Base-by-base conservation (phyloP, 768 basidiomycete species). In the Lactifluus hygrophoroides region DNA sequence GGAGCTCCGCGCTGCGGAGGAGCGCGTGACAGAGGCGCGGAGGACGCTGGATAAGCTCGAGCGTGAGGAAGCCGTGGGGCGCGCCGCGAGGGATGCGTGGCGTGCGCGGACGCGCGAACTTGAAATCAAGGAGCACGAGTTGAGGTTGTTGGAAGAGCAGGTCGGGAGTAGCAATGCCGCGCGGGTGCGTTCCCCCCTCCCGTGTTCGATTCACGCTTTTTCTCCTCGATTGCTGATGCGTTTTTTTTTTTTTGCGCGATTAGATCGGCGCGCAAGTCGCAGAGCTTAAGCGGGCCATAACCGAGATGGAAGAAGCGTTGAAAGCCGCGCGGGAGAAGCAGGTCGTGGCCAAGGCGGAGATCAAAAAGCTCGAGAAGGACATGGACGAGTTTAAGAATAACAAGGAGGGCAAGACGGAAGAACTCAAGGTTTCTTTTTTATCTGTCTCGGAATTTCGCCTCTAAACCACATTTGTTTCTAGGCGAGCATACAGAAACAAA, bases 301-400 rank as follows among this genome's bases (percentile, higher is more conserved):
- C 64, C 0, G 78, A 82, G 27, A 75, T 93, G 28, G 75, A 79
- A 43, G 68, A 69, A 19, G 80, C 83, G 1, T 73, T 89, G n/a
- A 71, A 83, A 60, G 72, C 74, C 0, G 84, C 91, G 5, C 82
- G 85, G 68, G 77, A 84, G 54, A 90, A 90, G 67, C 90, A 95
- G 69, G 81, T 80, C 67, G 77, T 73, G 7, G 90, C 92, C 0
- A 75, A 85, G 49, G 83, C 77, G 0, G 94, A 97, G 58, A 81
- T 83, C 69, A 85, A 84, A 73, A 90, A 86, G 66, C 83, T 98
- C 23, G 92, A 98, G 73, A 86, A 86, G 66, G 96, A 99, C 69
- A 98, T 99, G 93, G 83, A 82, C 54, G 96, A 98, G 75, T 97
- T 99, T 77, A 94, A 96, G 76, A 88, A 94, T 72, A 94, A 99